These are phyloP conservation scores for Forsythia suspensa DNA, from an alignment of 257 asterid genomes.

Conservation along the genomic window DNA sequence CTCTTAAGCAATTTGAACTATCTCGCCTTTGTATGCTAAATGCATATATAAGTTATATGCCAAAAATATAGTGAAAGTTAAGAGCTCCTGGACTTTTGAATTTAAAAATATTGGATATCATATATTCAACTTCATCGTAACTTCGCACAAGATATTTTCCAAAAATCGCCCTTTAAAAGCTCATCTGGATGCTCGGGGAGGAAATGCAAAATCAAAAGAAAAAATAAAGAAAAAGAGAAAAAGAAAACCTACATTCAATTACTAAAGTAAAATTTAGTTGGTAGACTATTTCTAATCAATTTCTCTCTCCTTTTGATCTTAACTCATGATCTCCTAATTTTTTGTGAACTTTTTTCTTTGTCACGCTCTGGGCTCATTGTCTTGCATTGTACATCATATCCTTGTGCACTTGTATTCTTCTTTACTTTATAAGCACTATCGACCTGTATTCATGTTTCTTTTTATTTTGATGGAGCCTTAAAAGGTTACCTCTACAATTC, in stretches of 20 bases:
- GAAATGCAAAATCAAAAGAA: too few species aligned
- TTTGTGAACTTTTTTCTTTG: slow-evolving; percentile 24
- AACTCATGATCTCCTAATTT: slow-evolving; percentile 11
- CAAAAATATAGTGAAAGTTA: background rate
- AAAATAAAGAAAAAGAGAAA: background rate
- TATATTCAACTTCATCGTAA: background rate
- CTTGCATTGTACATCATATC: slow-evolving; percentile 74
- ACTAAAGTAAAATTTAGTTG: slow-evolving; percentile 1
- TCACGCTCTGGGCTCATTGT: slow-evolving; percentile 97
- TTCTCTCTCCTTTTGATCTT: slow-evolving; percentile 17
- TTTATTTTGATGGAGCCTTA: slow-evolving; percentile 6
- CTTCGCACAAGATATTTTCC: background rate
- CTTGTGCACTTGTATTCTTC: slow-evolving; percentile 69
- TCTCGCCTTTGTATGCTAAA: background rate
- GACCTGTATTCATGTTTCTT: slow-evolving; percentile 2
- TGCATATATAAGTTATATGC: background rate
- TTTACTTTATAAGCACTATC: slow-evolving; percentile 67
- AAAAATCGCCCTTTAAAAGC: too few species aligned
- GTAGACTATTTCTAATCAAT: background rate
- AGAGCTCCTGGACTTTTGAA: background rate
- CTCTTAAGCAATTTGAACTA: background rate
- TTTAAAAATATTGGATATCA: background rate
- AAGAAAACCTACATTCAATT: slow-evolving; percentile 15
- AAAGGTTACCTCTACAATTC: background rate
- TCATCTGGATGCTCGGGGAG: too few species aligned